These are phyloP conservation scores for Viola odorata DNA, from an alignment of 345 rosid species.

Conservation along the genomic window DNA sequence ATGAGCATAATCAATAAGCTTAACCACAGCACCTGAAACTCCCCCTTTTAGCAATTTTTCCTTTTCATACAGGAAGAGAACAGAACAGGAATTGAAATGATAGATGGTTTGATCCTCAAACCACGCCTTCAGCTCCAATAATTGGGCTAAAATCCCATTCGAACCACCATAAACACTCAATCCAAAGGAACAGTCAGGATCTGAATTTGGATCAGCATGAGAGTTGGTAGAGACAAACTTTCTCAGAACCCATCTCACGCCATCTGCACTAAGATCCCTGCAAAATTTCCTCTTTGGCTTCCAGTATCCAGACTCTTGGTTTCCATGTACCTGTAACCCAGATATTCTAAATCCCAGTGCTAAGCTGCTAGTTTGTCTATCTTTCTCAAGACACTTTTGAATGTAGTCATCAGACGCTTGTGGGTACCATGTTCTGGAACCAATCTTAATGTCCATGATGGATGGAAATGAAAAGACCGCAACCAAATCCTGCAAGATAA, in stretches of 20 bases:
- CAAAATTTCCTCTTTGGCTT: slow-evolving; percentile 56
- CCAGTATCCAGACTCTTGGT: slow-evolving; percentile 49
- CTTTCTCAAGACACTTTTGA: slow-evolving; percentile 59
- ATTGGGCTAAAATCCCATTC: slow-evolving; percentile 61
- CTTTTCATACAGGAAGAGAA: slow-evolving; percentile 64
- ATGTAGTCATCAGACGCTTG: slow-evolving; percentile 67
- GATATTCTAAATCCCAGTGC: slow-evolving; percentile 73
- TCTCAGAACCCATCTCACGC: slow-evolving; percentile 47
- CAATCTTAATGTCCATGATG: slow-evolving; percentile 81
- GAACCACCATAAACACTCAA: slow-evolving; percentile 52
- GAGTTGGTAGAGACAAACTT: slow-evolving; percentile 77
- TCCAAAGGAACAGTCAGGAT: slow-evolving; percentile 59
- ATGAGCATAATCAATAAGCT: slow-evolving; percentile 94
- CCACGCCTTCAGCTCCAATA: slow-evolving; percentile 82
- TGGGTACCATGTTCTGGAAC: slow-evolving; percentile 95
- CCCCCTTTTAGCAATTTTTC: slow-evolving; percentile 35
- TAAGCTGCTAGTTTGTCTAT: slow-evolving; percentile 42
- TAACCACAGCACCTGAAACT: slow-evolving; percentile 40
- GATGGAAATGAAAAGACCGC: slow-evolving; percentile 41
- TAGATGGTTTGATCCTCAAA: slow-evolving; percentile 80
- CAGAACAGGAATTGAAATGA: slow-evolving; percentile 86
- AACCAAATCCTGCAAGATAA: slow-evolving; percentile 62
- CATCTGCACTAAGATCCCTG: slow-evolving; percentile 35
- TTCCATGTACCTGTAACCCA: slow-evolving; percentile 52
- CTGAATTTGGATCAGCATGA: slow-evolving; percentile 19